These are phyloP conservation scores for Colletotrichum filicis DNA, from an alignment of 2,329 filamentous ascomycete genomes.

Conservation along the genomic window DNA sequence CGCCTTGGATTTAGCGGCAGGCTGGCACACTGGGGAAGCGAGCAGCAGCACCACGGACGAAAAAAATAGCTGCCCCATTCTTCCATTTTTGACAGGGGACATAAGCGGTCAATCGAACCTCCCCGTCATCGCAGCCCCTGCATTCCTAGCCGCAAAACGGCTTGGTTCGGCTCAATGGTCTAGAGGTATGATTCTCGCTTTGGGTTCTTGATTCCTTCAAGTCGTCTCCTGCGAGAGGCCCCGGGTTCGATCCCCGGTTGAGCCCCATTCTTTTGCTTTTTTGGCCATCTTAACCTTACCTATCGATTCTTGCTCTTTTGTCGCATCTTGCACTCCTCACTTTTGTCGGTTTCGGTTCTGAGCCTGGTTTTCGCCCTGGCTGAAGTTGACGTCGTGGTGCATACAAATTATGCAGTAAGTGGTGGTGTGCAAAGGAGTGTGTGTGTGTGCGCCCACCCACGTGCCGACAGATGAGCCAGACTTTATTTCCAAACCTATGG, in stretches of 20 bases:
- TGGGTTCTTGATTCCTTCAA: slow-evolving; percentile 33
- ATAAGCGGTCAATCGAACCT: background rate
- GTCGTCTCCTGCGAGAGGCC: slow-evolving; percentile 44
- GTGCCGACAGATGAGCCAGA: background rate
- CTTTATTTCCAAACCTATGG: background rate
- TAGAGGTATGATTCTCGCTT: slow-evolving; percentile 50
- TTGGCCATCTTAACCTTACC: background rate
- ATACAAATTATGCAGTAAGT: background rate
- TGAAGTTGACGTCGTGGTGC: background rate
- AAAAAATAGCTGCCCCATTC: background rate
- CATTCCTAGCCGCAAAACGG: background rate
- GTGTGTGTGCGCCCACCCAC: no score
- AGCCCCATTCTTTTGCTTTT: slow-evolving; percentile 38
- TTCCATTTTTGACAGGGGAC: background rate
- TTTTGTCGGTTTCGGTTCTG: background rate
- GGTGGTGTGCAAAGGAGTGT: background rate
- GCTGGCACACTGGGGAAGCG: background rate
- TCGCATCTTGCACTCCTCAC: background rate
- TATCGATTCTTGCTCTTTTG: background rate
- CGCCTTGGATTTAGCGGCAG: background rate
- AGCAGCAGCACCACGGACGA: background rate
- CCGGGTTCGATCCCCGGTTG: slow-evolving; percentile 47
- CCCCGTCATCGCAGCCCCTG: background rate
- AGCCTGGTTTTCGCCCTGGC: background rate
- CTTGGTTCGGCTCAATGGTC: slow-evolving; percentile 41